These are phyloP conservation scores for Eucalyptus regnans DNA, from an alignment of 345 rosid species.

Conservation along the genomic window DNA sequence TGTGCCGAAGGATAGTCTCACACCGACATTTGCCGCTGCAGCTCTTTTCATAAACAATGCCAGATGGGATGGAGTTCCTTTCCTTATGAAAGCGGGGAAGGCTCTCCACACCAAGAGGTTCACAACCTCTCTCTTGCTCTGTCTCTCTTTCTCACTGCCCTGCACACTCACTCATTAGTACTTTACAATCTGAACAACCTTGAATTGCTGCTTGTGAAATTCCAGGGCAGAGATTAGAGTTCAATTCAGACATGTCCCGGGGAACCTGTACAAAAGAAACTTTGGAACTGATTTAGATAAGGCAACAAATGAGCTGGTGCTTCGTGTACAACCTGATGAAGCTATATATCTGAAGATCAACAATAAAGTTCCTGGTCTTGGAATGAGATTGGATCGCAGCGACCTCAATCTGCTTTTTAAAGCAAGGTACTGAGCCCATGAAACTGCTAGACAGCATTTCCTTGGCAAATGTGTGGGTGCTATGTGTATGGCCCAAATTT, in stretches of 20 bases:
- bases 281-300: conserved; percentile 67
- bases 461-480: neutral
- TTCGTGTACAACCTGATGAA: conserved; percentile 93
- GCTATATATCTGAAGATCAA: conserved; percentile 92
- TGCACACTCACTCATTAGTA: neutral
- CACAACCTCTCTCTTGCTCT: neutral
- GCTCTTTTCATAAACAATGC: conserved; percentile 83
- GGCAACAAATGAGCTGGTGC: conserved; percentile 84
- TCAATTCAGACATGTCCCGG: conserved; percentile 87
- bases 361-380: conserved; percentile 94
- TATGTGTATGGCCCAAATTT: neutral
- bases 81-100: conserved; percentile 91
- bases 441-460: neutral
- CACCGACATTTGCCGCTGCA: conserved; percentile 92
- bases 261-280: conserved; percentile 67
- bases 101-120: conserved; percentile 77
- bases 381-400: conserved; percentile 87
- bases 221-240: conserved; percentile 85
- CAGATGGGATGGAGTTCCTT: conserved; percentile 96
- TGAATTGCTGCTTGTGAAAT: neutral
- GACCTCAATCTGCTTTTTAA: conserved; percentile 72
- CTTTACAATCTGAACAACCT: neutral
- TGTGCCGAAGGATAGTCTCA: conserved; percentile 54
- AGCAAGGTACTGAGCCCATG: conserved; percentile 28
- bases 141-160: neutral